Conservation (phyloP, 2,329 filamentous ascomycete genomes). For the Graphilbum fragrans region DNA sequence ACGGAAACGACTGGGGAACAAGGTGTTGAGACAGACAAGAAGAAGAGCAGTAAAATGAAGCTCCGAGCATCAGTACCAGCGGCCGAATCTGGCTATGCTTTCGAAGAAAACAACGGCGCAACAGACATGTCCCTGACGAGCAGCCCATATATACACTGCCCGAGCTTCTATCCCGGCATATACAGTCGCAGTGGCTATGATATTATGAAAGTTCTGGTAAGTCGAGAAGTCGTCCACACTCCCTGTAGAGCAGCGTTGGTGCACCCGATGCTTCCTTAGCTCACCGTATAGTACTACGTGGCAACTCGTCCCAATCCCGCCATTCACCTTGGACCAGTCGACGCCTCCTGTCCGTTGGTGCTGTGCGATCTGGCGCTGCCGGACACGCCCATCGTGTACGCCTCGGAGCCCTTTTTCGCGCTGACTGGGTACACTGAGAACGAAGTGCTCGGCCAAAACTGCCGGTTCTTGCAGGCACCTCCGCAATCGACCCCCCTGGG, state of each 20-base stretch:
- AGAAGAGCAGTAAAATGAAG: too few species aligned
- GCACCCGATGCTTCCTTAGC: too few species aligned
- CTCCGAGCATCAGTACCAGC: too few species aligned
- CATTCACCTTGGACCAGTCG: conserved; percentile 70
- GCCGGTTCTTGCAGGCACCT: conserved; percentile 72
- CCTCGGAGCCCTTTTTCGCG: conserved; percentile 65
- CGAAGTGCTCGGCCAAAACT: conserved; percentile 71
- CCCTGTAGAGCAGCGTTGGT: too few species aligned
- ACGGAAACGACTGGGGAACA: too few species aligned
- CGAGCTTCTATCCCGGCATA: conserved; percentile 42
- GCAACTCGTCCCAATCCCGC: conserved; percentile 59
- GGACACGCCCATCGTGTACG: conserved; percentile 73
- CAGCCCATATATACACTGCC: conserved; percentile 3
- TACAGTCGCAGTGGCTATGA: conserved; percentile 44
- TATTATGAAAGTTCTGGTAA: conserved; percentile 41
- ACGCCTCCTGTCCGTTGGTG: conserved; percentile 72
- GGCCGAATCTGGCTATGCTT: too few species aligned
- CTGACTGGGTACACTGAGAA: conserved; percentile 66
- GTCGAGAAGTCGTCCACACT: too few species aligned
- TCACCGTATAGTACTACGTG: conserved; percentile 28
- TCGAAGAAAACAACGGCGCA: not conserved
- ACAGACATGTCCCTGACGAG: not conserved
- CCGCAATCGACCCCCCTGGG: too few species aligned
- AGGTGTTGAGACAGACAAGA: too few species aligned
- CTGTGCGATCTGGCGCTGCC: conserved; percentile 66